Base-by-base conservation (phyloP, 805 yeast species). In the Zygosaccharomyces lentus region DNA sequence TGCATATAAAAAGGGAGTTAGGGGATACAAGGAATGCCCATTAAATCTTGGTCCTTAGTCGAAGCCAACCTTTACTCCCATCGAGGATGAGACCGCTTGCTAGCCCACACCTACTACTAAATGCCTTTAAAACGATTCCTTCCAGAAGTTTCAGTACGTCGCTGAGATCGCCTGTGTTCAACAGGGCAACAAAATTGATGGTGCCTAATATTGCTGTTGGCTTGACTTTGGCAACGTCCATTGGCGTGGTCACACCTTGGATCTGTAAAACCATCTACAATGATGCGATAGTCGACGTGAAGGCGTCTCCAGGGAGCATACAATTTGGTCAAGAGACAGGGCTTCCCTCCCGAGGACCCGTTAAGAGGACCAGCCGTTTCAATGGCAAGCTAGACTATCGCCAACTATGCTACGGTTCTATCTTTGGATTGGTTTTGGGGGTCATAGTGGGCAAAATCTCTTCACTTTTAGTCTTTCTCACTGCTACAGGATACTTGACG, bases 331-430 rank as follows among this genome's bases (percentile, higher is more conserved):
- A 55, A 29, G 51, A 52, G 34, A 37, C 44, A 6, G 50, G 50
- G 4, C 43, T 48, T 24, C 51, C 55, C 23, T 36, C 47, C 25
- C 37, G 36, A 31, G 48, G 32, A 6, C 42, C 46, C 9, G 41
- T 16, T n/a, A 37, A 45, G 27, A 39, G 37, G 16, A 40, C 46
- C n/a, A 35, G 49, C 12, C 45, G 51, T 13, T 36, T 48, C 15
- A 40, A 46, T 31, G 51, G 52, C 9, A 48, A 41, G 34, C 40
- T 52, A 34, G 51, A 53, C 16, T 59, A 62, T 41, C 52, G 54
- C 24, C 64, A 62, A 42, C 47, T 62, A 17, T 59, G 64, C 39
- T 39, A 56, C 4, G 66, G 66, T 8, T 62, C 66, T 2, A 50
- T 62, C 5, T 37, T 55, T 10, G 66, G 66, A 6, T 43, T 62